phyloP scores from a whole-genome alignment of 805 yeast genomes.

The Alloascoidea africana region DNA sequence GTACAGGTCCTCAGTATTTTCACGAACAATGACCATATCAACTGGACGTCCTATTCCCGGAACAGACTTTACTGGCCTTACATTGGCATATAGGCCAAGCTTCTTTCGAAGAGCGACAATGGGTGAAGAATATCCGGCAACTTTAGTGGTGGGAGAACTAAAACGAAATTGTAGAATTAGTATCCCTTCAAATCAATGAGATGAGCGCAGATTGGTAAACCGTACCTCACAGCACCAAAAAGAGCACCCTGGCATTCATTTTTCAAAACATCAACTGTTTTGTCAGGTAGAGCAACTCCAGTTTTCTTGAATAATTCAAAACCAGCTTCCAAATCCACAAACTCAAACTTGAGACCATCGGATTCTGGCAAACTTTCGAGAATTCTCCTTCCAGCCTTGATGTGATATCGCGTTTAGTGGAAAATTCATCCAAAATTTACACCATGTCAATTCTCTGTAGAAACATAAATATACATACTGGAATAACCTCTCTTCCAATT shows the following conservation, averaged over 20 bases:
- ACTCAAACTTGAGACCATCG: conserved; percentile 68
- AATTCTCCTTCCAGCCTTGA: conserved; percentile 60
- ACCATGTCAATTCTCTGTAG: not conserved
- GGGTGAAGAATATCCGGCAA: conserved; percentile 94
- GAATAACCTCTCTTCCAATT: conserved; percentile 94
- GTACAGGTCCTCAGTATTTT: conserved; percentile 90
- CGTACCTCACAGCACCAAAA: conserved; percentile 83
- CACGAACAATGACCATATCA: conserved; percentile 96
- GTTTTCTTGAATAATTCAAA: conserved; percentile 86
- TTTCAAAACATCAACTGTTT: conserved; percentile 66
- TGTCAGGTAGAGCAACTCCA: conserved; percentile 93
- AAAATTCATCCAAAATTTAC: not conserved
- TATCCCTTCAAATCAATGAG: not conserved
- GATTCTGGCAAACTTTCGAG: conserved; percentile 70
- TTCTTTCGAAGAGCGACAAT: conserved; percentile 97
- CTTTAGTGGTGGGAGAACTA: conserved; percentile 77
- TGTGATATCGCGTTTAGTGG: conserved; percentile 1
- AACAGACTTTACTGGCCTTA: conserved; percentile 93
- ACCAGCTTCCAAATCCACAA: conserved; percentile 84
- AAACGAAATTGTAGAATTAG: not conserved
- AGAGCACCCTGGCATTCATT: conserved; percentile 90
- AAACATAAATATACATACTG: conserved; percentile 25
- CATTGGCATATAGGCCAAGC: conserved; percentile 89
- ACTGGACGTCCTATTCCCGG: conserved; percentile 77
- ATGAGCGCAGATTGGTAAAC: not conserved